A percentile compares a stretch with the other conserved stretches of the same genome.
These are phyloP conservation scores for Aspergillus mulundensis DNA, from an alignment of 495 filamentous ascomycete species.

Conservation along the genomic window DNA sequence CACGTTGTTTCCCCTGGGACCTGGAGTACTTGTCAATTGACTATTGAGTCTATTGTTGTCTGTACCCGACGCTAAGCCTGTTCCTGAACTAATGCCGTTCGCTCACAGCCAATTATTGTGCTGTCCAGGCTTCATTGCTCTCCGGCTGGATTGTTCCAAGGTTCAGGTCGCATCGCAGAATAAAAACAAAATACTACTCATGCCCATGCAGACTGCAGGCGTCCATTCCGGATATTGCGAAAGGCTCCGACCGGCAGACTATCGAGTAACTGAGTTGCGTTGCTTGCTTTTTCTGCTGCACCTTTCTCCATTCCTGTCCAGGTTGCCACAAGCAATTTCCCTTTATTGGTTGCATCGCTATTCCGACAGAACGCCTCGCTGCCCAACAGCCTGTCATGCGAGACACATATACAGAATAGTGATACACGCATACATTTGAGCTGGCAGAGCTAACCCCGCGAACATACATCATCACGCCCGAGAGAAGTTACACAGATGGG, in stretches of 20 bases:
- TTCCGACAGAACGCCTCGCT: neutral
- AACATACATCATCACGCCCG: neutral
- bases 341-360: neutral
- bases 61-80: conserved; percentile 32
- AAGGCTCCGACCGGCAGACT: neutral
- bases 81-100: conserved; percentile 29
- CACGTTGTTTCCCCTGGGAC: neutral
- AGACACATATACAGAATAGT: neutral
- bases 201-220: neutral
- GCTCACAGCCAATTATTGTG: neutral
- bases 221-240: neutral
- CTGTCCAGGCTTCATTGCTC: neutral
- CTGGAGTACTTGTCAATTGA: neutral
- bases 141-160: neutral
- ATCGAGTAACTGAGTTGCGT: neutral
- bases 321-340: neutral
- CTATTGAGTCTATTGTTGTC: neutral
- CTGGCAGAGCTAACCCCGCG: too few species aligned
- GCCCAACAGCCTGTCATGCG: neutral
- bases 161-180: neutral
- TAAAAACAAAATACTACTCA: neutral
- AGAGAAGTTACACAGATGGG: neutral
- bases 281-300: neutral
- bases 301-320: neutral
- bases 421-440: neutral